Evolutionary conservation across 176 grass and related monocot species (phyloP), one percentile per base, ranked within the genome.

Genomic region (Bromus sterilis): DNA sequence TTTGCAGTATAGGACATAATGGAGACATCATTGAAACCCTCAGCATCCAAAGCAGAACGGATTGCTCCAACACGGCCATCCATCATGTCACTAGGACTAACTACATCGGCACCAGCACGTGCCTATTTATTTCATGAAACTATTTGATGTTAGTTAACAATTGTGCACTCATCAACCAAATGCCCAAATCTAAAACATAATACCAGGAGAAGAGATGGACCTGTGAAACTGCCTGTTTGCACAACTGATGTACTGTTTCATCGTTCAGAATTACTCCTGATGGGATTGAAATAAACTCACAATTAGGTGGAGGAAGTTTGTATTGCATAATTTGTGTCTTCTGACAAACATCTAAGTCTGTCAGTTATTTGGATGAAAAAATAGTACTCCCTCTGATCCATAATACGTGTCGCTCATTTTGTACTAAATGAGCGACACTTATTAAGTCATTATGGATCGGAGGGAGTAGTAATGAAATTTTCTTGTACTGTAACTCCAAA

Each of bases 41-140:
- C 96, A 61, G 93, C 84, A 77, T 99, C 96, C n/a, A 99, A 83
- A 66, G 96, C 96, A 76, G 84, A 77, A 53, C 93, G 92, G 65
- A 98, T 89, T 75, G 96, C 96, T 84, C 88, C 88, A 84, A 98
- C 42, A 57, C 96, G 93, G 10, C 96, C 93, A 71, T 98, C 96
- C 93, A 98, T 98, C 96, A 98, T 98, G 71, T 98, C 96, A 74
- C 96, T 98, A 32, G 96, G 96, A 68, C 96, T 98, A 70, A 98
- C 85, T 29, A 99, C 96, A 86, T 99, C 93, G 77, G 96, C 93
- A 84, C 96, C 96, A 35, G 93, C 96, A 44, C 91, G 82, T 26
- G 96, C 93, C 96, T 99, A 81, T 91, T 86, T 80, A 77, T 70
- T 33, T 49, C 44, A 8, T 25, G 44, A 58, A 33, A 35, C 32